Evolutionary conservation across 345 rosid species (phyloP), one percentile per base, ranked within the genome.

Genomic region (Excoecaria agallocha): DNA sequence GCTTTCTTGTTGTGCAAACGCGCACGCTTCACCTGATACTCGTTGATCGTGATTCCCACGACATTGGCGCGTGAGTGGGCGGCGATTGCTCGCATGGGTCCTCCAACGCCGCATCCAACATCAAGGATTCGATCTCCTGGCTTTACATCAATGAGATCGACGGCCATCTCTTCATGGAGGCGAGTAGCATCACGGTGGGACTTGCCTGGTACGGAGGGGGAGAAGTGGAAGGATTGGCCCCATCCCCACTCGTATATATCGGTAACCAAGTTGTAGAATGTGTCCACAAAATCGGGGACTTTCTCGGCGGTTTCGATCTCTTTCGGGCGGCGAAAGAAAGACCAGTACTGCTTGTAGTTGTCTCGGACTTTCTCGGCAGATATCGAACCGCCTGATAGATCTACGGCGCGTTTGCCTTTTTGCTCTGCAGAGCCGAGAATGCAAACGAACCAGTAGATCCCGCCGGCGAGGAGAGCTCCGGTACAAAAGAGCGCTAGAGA

Each of bases 231-330:
- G 68, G 98, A 94, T 72, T 94, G 98, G 9, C 98, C 98, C 98
- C 98, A 94, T 0, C 98, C 98, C 98, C 98, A 94, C 86, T 94
- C 98, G 84, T 94, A 94, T 64, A 94, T 94, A 77, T 94, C 98
- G 9, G 98, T 94, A 13, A 94, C 95, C 49, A 92, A 79, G 78
- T 94, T 92, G 88, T 94, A 94, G 58, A 94, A 94, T 0, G 98
- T 94, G 83, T 94, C 95, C 39, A 94, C 98, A 71, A 94, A 90
- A 74, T 85, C 97, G 0, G 98, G 98, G 9, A 92, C 97, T 22
- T 89, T 89, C 51, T 94, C 97, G 68, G 90, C 77, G 43, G 88
- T 77, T 75, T 86, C 90, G 88, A 91, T 91, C 85, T 94, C 97
- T 70, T 89, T 94, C 0, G 98, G 98, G 49, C 85, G 88, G 75